Percentiles rank a stretch among this genome's conserved stretches.
phyloP scores from a whole-genome alignment of 106 monocot species.

The Phalaenopsis equestris region DNA sequence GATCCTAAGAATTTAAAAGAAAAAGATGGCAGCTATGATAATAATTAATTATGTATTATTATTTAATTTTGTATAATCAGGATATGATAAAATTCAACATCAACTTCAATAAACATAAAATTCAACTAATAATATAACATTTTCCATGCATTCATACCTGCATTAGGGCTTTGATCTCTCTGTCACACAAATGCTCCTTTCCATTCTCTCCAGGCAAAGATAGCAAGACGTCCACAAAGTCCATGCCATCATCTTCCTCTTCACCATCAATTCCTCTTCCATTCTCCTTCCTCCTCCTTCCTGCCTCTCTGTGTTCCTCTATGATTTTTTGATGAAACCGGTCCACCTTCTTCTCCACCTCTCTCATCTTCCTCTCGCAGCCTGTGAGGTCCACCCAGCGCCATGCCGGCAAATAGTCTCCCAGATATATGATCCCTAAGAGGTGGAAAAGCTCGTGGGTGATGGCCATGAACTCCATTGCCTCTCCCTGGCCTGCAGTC shows the following conservation, averaged over 20 bases:
- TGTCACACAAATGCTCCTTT: conserved; percentile 69
- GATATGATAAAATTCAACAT: too few relatives aligned
- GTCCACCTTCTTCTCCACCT: conserved; percentile 78
- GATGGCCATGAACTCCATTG: conserved; percentile 68
- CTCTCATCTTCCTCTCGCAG: conserved; percentile 81
- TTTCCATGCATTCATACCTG: conserved; percentile 30
- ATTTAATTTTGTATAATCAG: too few relatives aligned
- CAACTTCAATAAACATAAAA: too few relatives aligned
- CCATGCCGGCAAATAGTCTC: conserved; percentile 80
- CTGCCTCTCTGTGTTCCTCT: conserved; percentile 18
- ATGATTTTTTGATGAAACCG: conserved; percentile 74
- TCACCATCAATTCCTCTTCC: conserved; percentile 16
- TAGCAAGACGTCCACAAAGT: conserved; percentile 88
- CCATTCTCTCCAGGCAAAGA: conserved; percentile 81
- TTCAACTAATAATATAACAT: too few relatives aligned
- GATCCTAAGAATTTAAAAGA: too few relatives aligned
- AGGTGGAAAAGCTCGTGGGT: conserved; percentile 75
- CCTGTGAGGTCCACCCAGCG: conserved; percentile 72
- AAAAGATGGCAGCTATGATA: too few relatives aligned
- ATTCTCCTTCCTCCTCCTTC: conserved; percentile 1
- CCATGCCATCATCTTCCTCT: conserved; percentile 35
- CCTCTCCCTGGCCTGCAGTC: conserved; percentile 28
- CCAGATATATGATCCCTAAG: conserved; percentile 59
- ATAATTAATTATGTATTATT: too few relatives aligned
- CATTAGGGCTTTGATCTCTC: conserved; percentile 79